Conservation (phyloP, 768 basidiomycete species). For the Lentinula guzmanii region DNA sequence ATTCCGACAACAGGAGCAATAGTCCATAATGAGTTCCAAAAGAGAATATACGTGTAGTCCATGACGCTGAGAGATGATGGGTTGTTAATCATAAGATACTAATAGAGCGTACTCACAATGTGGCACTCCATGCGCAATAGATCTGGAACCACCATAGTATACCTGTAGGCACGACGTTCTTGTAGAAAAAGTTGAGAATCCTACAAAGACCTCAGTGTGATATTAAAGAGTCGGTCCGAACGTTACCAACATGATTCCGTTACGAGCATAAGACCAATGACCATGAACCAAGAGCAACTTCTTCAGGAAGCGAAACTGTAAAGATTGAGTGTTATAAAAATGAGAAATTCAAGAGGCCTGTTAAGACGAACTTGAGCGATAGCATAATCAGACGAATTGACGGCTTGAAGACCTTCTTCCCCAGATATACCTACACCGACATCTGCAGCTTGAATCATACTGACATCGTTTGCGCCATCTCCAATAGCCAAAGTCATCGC, state of each 20-base stretch:
- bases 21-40: conserved; percentile 99
- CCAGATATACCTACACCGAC: conserved; percentile 97
- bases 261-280: conserved; percentile 97
- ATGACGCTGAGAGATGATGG: conserved; percentile 45
- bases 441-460: conserved; percentile 82
- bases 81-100: background rate
- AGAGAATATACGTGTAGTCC: conserved; percentile 90
- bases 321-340: background rate
- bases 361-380: conserved; percentile 71
- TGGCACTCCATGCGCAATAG: conserved; percentile 90
- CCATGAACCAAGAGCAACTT: conserved; percentile 92
- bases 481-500: conserved; percentile 97
- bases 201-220: conserved; percentile 24
- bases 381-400: conserved; percentile 97
- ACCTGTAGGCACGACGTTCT: conserved; percentile 93
- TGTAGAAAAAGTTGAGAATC: conserved; percentile 99
- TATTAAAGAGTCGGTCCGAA: background rate
- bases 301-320: conserved; percentile 86
- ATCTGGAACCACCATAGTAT: conserved; percentile 98
- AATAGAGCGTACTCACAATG: conserved; percentile 56
- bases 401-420: conserved; percentile 96
- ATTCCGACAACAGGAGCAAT: conserved; percentile 94
- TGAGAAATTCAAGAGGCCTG: background rate
- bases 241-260: conserved; percentile 79
- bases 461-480: conserved; percentile 98